A percentile compares a stretch with the other conserved stretches of the same genome.
phyloP scores from a whole-genome alignment of 495 filamentous ascomycete genomes.

The Tuber indicum region DNA sequence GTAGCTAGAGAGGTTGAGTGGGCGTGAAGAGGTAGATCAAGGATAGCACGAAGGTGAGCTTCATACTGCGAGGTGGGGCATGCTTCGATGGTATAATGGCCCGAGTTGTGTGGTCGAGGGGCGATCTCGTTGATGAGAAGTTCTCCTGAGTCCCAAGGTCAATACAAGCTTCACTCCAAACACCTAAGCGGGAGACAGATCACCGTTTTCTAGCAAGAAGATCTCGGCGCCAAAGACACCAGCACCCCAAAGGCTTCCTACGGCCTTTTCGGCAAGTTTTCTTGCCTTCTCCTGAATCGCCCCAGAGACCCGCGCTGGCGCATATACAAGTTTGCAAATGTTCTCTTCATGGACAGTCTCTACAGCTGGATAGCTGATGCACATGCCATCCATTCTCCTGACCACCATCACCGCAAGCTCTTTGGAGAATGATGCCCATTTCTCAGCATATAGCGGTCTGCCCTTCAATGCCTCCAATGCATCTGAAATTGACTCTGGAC shows the following conservation, averaged over 20 bases:
- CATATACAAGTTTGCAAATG: constrained; percentile 89
- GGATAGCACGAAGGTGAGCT: constrained; percentile 78
- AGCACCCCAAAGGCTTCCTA: constrained; percentile 73
- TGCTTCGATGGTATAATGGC: constrained; percentile 95
- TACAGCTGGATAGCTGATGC: constrained; percentile 76
- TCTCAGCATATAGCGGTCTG: constrained; percentile 77
- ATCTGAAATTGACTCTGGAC: constrained; percentile 58
- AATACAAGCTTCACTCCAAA: neutral
- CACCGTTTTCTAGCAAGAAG: constrained; percentile 75
- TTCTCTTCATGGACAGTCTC: constrained; percentile 94
- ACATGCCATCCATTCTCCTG: constrained; percentile 69
- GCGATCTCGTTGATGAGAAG: constrained; percentile 89
- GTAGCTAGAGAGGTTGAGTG: constrained; percentile 56
- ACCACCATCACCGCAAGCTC: constrained; percentile 94
- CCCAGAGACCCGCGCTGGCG: constrained; percentile 68
- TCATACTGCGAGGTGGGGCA: constrained; percentile 83
- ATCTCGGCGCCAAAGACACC: constrained; percentile 96
- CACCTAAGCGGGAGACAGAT: constrained; percentile 36
- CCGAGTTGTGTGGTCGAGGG: constrained; percentile 92
- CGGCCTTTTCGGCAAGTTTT: constrained; percentile 68
- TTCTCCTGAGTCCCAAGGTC: constrained; percentile 40
- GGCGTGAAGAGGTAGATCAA: constrained; percentile 64
- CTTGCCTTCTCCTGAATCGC: constrained; percentile 60
- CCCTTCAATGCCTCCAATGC: constrained; percentile 65
- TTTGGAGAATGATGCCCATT: constrained; percentile 77